phyloP scores from a whole-genome alignment of 306 rosid species.

The Arachis hypogaea region DNA sequence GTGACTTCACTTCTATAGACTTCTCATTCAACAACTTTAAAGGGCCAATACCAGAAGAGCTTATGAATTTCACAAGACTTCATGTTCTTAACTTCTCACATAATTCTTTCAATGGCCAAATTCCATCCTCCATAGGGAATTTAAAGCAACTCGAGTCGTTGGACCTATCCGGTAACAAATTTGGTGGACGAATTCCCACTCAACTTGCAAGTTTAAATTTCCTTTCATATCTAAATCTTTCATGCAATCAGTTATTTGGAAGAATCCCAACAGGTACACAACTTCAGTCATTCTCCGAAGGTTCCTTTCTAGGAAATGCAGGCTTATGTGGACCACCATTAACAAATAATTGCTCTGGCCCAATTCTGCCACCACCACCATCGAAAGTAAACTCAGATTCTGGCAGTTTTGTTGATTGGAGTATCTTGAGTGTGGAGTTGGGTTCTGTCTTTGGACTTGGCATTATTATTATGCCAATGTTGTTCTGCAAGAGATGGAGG shows the following conservation, averaged over 20 bases:
- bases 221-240: slow-evolving; percentile 45
- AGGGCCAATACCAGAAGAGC: slow-evolving; percentile 49
- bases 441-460: slow-evolving; percentile 14
- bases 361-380: not conserved
- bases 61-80: slow-evolving; percentile 40
- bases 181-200: slow-evolving; percentile 39
- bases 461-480: not conserved
- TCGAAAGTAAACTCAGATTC: not conserved
- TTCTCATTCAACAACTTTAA: slow-evolving; percentile 42
- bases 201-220: slow-evolving; percentile 33
- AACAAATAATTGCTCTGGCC: not conserved
- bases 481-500: slow-evolving; percentile 16
- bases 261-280: slow-evolving; percentile 37
- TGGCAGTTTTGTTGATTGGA: not conserved
- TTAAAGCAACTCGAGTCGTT: slow-evolving; percentile 43
- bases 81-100: slow-evolving; percentile 39
- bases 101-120: slow-evolving; percentile 40
- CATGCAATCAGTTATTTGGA: slow-evolving; percentile 37
- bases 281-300: slow-evolving; percentile 18
- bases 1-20: slow-evolving; percentile 41
- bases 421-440: not conserved
- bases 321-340: slow-evolving; percentile 43
- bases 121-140: slow-evolving; percentile 44
- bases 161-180: slow-evolving; percentile 48
- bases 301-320: slow-evolving; percentile 19